Conservation (phyloP, 305 asterid genomes). For the Andrographis paniculata region DNA sequence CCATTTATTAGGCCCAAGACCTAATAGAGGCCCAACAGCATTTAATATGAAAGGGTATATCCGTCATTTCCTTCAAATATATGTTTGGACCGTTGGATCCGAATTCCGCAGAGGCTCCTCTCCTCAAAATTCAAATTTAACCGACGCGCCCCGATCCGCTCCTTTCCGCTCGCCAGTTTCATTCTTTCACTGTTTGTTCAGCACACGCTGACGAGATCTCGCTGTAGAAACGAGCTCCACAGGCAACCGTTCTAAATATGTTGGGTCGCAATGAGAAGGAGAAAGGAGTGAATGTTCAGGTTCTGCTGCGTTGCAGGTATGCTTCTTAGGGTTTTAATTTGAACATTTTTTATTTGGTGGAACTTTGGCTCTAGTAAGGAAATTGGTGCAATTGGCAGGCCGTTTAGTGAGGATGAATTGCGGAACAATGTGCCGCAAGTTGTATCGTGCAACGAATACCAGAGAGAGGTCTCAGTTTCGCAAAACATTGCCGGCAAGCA, state of each 20-base stretch:
- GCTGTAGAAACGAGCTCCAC: no score
- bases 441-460: constrained; percentile 75
- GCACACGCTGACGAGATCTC: no score
- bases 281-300: constrained; percentile 86
- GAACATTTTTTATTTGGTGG: not conserved
- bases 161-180: constrained; percentile 21
- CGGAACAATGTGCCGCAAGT: constrained; percentile 92
- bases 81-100: constrained; percentile 20
- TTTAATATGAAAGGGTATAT: constrained; percentile 7
- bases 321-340: constrained; percentile 15
- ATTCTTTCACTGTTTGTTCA: constrained; percentile 3
- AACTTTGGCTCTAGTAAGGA: not conserved
- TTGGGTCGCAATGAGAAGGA: constrained; percentile 65
- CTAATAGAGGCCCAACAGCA: not conserved
- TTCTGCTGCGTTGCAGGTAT: constrained; percentile 93
- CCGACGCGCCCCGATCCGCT: no score
- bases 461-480: constrained; percentile 77
- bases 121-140: constrained; percentile 24
- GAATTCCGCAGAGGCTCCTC: constrained; percentile 12
- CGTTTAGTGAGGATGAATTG: constrained; percentile 86
- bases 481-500: constrained; percentile 94
- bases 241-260: constrained; percentile 22
- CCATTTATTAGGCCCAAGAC: not conserved
- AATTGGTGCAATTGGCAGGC: constrained; percentile 33
- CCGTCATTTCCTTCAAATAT: constrained; percentile 1